Percentiles rank a stretch among this genome's conserved stretches.
These are phyloP conservation scores for Leccinum fuscescens DNA, from an alignment of 1,284 basidiomycete genomes.

Conservation along the genomic window DNA sequence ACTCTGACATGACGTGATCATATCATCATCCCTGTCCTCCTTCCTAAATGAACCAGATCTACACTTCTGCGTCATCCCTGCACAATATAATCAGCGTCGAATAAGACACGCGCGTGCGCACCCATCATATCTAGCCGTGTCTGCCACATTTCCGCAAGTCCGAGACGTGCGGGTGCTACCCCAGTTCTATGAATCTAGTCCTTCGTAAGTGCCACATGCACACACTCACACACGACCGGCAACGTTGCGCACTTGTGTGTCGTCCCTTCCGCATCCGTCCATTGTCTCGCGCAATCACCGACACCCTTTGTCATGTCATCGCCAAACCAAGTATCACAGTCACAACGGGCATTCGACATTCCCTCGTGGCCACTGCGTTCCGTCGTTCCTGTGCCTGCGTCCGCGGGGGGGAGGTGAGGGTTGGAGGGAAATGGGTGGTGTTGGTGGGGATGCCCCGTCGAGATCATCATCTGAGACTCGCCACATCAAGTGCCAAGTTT, in stretches of 20 bases:
- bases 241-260: neutral
- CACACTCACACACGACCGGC: neutral
- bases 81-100: constrained; percentile 1
- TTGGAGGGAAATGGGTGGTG: neutral
- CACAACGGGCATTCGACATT: neutral
- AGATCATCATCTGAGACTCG: neutral
- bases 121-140: neutral
- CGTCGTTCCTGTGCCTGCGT: neutral
- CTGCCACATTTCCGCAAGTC: neutral
- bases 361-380: neutral
- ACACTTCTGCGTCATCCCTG: neutral
- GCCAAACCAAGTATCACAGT: neutral
- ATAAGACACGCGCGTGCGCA: neutral
- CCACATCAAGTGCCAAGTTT: neutral
- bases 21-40: neutral
- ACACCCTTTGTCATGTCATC: neutral
- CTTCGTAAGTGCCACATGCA: neutral
- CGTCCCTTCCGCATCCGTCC: neutral
- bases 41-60: neutral
- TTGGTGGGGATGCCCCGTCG: too few relatives aligned
- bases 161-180: neutral
- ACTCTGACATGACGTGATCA: neutral
- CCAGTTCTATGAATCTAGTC: neutral
- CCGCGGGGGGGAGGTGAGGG: neutral
- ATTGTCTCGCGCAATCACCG: neutral